Percentiles rank a stretch among this genome's conserved stretches.
Conservation (phyloP, 345 rosid genomes). For the Eucalyptus pumila region DNA sequence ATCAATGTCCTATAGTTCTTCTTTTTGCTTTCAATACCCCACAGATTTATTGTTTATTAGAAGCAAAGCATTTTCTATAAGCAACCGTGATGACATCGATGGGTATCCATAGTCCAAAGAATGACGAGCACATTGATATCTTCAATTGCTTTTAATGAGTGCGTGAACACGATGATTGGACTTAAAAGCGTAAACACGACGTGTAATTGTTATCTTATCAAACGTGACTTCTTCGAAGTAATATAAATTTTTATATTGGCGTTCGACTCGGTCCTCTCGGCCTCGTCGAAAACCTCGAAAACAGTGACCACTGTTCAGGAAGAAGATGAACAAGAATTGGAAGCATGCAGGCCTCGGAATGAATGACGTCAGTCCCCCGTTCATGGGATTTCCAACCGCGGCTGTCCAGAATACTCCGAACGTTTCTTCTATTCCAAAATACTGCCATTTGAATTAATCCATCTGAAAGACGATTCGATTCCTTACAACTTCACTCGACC, state of each 20-base stretch:
- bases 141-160: not conserved
- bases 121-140: not conserved
- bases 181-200: not conserved
- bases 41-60: not conserved
- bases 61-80: not conserved
- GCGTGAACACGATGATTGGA: not conserved
- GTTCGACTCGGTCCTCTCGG: not conserved
- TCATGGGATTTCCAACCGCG: not conserved
- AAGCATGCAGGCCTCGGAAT: not conserved
- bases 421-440: not conserved
- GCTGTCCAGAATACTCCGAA: not conserved
- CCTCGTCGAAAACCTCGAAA: not conserved
- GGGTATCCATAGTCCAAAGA: not conserved
- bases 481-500: conserved; percentile 2
- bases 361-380: not conserved
- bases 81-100: not conserved
- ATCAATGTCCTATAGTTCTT: not conserved
- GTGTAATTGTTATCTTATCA: not conserved
- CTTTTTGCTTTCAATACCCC: not conserved
- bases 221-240: not conserved
- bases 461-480: not conserved
- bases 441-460: not conserved
- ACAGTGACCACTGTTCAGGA: not conserved
- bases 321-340: not conserved
- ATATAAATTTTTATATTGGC: not conserved